Evolutionary conservation across 2,329 filamentous ascomycete genomes (phyloP).

Genomic region (Thelonectria olida): DNA sequence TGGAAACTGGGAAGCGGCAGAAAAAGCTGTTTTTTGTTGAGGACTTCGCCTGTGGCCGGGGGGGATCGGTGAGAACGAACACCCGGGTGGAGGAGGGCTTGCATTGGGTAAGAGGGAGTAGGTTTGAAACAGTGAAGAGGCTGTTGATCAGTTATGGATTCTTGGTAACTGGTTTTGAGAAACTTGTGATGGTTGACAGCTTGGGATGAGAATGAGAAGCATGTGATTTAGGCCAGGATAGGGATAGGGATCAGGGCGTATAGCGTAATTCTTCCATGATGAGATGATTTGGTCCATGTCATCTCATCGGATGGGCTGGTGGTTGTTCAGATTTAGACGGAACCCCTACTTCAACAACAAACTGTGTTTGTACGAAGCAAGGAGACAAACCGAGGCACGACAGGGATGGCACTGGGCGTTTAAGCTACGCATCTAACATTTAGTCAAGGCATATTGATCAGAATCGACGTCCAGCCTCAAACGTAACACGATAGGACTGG

Average conservation of each 20-base stretch:
- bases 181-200: too few relatives aligned
- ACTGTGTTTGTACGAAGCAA: too few relatives aligned
- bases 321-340: too few relatives aligned
- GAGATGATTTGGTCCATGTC: not conserved
- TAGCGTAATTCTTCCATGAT: not conserved
- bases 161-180: too few relatives aligned
- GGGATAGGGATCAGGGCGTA: not conserved
- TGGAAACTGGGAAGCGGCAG: constrained; percentile 10
- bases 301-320: not conserved
- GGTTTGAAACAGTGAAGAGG: not conserved
- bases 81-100: not conserved
- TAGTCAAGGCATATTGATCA: too few relatives aligned
- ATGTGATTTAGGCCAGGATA: constrained; percentile 2
- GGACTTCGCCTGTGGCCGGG: constrained; percentile 8
- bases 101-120: not conserved
- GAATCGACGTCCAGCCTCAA: too few relatives aligned
- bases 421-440: too few relatives aligned
- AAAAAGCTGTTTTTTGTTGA: constrained; percentile 24
- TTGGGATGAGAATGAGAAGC: not conserved
- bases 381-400: constrained; percentile 6
- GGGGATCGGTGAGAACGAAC: constrained; percentile 15
- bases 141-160: too few relatives aligned
- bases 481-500: constrained; percentile 11
- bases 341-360: too few relatives aligned
- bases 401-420: not conserved